Conservation (phyloP, 495 filamentous ascomycete genomes). For the Lasiosphaeria miniovina region DNA sequence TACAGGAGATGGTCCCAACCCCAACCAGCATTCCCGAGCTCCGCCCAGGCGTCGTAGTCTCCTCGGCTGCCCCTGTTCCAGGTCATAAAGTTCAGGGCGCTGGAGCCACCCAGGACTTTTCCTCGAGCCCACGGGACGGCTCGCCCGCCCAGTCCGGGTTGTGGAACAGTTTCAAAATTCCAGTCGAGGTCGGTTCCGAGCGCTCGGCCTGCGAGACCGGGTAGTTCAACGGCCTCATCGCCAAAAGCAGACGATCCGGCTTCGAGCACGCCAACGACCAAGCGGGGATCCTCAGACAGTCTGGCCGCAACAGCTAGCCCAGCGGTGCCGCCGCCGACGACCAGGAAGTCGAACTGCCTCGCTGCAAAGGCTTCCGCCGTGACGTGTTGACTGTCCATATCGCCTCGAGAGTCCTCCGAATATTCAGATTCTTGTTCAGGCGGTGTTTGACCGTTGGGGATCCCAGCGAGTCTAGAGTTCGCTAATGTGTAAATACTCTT, state of each 20-base stretch:
- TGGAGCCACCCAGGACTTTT: conserved; percentile 50
- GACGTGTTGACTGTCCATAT: background rate
- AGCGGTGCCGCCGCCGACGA: conserved; percentile 54
- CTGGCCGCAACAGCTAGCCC: conserved; percentile 55
- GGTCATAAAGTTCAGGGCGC: conserved; percentile 48
- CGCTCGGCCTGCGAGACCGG: conserved; percentile 34
- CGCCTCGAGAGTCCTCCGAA: conserved; percentile 18
- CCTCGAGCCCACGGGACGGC: conserved; percentile 42
- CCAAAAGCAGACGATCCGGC: conserved; percentile 44
- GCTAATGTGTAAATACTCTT: too few relatives aligned
- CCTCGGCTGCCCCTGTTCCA: conserved; percentile 52
- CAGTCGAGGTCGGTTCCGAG: conserved; percentile 52
- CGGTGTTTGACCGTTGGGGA: too few relatives aligned
- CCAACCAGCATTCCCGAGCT: conserved; percentile 55
- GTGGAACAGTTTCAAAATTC: conserved; percentile 46
- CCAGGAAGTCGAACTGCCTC: conserved; percentile 70
- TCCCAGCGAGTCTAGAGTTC: too few relatives aligned
- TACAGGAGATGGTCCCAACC: conserved; percentile 51
- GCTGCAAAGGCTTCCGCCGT: conserved; percentile 36
- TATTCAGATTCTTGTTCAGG: too few relatives aligned
- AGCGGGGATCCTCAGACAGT: conserved; percentile 44
- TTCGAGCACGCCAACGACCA: conserved; percentile 53
- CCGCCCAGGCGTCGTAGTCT: conserved; percentile 59
- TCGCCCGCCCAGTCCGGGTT: conserved; percentile 39
- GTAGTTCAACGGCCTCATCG: conserved; percentile 43